Evolutionary conservation across 2,329 filamentous ascomycete genomes (phyloP).

Genomic region (Aspergillus ochraceoroseus): DNA sequence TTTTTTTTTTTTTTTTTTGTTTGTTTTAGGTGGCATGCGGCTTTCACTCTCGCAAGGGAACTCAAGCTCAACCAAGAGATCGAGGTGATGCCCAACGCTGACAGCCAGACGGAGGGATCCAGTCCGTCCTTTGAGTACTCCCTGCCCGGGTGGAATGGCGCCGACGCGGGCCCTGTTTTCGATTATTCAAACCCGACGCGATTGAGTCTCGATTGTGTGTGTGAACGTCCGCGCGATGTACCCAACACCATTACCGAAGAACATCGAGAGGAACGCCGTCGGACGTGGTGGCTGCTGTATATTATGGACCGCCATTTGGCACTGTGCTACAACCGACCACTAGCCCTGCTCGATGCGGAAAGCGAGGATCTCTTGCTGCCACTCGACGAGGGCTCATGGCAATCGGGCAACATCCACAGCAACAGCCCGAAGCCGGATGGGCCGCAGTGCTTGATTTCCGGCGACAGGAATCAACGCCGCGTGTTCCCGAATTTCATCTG

Average conservation of each 20-base stretch:
- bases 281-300: constrained; percentile 92
- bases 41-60: constrained; percentile 84
- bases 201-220: constrained; percentile 36
- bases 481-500: constrained; percentile 79
- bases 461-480: constrained; percentile 45
- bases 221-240: constrained; percentile 25
- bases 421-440: constrained; percentile 43
- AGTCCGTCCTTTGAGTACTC: constrained; percentile 34
- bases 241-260: constrained; percentile 60
- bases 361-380: constrained; percentile 78
- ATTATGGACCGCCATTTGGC: constrained; percentile 86
- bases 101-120: constrained; percentile 30
- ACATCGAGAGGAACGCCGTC: constrained; percentile 78
- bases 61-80: constrained; percentile 82
- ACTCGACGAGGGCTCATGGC: constrained; percentile 82
- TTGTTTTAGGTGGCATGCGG: constrained; percentile 77
- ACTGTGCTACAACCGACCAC: constrained; percentile 83
- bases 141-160: constrained; percentile 43
- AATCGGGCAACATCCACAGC: constrained; percentile 70
- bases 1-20: too few species aligned
- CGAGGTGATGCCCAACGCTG: constrained; percentile 31
- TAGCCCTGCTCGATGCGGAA: constrained; percentile 82
- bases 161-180: constrained; percentile 46
- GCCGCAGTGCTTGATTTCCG: constrained; percentile 33
- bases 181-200: constrained; percentile 38